Conservation (phyloP, 345 rosid species). For the Raphanus sativus region DNA sequence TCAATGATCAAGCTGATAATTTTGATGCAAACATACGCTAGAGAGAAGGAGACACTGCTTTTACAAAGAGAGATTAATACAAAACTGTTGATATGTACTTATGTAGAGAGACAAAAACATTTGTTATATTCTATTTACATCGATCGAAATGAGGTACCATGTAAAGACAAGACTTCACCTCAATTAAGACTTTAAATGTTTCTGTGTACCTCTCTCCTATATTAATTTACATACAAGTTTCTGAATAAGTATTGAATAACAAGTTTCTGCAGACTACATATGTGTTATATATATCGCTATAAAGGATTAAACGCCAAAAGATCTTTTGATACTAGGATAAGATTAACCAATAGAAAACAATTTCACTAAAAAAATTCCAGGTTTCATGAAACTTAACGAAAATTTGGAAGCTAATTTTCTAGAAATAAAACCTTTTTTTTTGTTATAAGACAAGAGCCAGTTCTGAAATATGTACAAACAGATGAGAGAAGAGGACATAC, state of each 20-base stretch:
- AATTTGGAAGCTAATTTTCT: neutral
- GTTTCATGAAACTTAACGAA: neutral
- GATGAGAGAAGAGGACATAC: constrained; percentile 25
- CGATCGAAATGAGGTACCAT: neutral
- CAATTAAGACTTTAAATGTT: neutral
- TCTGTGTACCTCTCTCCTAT: neutral
- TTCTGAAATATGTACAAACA: constrained; percentile 6
- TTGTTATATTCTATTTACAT: constrained; percentile 1
- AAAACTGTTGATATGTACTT: constrained; percentile 24
- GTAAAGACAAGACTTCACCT: neutral
- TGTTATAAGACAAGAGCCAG: neutral
- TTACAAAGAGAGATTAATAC: constrained; percentile 22
- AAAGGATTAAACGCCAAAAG: neutral
- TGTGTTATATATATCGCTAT: neutral
- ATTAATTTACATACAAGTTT: neutral
- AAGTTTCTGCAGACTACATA: neutral
- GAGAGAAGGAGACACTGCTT: constrained; percentile 23
- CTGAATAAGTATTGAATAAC: neutral
- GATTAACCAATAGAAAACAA: neutral
- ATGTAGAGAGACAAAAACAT: neutral
- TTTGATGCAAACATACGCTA: constrained; percentile 19
- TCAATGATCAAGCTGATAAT: constrained; percentile 23
- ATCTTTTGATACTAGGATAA: neutral
- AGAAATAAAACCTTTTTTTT: neutral
- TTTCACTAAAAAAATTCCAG: neutral